Evolutionary conservation across 2,329 filamentous ascomycete species (phyloP), one percentile per base, ranked within the genome.

Genomic region (Plenodomus tracheiphilus): DNA sequence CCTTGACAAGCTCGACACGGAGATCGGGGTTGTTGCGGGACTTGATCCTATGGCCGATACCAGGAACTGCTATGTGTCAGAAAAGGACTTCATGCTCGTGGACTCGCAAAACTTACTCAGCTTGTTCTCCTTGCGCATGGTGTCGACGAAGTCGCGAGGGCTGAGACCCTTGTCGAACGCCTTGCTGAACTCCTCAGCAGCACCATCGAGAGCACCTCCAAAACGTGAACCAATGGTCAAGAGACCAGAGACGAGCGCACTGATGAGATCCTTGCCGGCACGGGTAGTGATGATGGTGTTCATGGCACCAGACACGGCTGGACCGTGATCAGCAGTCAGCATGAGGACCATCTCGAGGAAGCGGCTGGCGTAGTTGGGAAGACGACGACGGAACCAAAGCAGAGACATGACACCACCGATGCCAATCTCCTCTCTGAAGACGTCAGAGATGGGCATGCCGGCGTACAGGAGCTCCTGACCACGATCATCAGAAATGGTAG

Each of bases 281-380:
- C 94, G 90, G 52, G 94, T 99, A 57, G 94, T 99, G 75, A 99
- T 97, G 76, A 99, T 99, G 75, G 94, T 99, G 87, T 99, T 99
- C 94, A 99, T 99, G 76, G 94, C 94, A 84, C 94, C 94, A 66
- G 94, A 99, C 66, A 99, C 94, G 67, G 94, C 94, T 46, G 94
- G 94, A 78, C 94, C 94, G 86, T 99, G 94, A 74, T 99, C 94
- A 68, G 94, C 94, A 72, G 94, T 99, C 72, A 99, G 86, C 94
- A 99, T 99, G 76, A 99, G 93, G 62, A 99, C 94, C 94, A 99
- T 99, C 84, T 99, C 94, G 65, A 99, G 81, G 84, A 99, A 99
- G 81, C 96, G 96, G 84, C 91, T 95, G 71, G 94, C 94, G 75
- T 97, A 97, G 72, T 88, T 81, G 58, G 94, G 94, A 56, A 99